Percentiles rank a stretch among this genome's conserved stretches.
Conservation (phyloP, 225 moss, liverwort and hornwort species). For the Takakia lepidozioides region DNA sequence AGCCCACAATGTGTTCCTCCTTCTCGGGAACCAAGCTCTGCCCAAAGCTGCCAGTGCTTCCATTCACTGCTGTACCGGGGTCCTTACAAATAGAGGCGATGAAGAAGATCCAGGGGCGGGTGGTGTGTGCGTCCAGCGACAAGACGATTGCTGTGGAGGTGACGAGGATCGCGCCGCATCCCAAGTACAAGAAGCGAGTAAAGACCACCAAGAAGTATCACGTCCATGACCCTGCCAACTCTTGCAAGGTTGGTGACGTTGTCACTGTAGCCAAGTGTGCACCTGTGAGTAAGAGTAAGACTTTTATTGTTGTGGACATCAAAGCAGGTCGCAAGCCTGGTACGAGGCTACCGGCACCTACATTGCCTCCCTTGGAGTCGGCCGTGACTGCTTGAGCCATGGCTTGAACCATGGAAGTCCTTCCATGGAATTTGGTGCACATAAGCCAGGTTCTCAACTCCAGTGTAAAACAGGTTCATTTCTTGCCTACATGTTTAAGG, state of each 20-base stretch:
- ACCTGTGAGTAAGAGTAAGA: conserved; percentile 85
- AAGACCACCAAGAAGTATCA: conserved; percentile 71
- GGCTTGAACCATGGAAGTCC: too few relatives aligned
- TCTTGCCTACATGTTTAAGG: too few relatives aligned
- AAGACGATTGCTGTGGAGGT: conserved; percentile 92
- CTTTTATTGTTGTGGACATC: conserved; percentile 57
- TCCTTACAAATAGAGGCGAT: conserved; percentile 59
- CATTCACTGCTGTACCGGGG: conserved; percentile 1
- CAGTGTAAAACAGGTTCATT: too few relatives aligned
- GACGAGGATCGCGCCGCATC: conserved; percentile 48
- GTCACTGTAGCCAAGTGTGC: conserved; percentile 71
- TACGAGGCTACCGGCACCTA: conserved; percentile 18
- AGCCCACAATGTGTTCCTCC: conserved; percentile 13
- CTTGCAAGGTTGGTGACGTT: conserved; percentile 70
- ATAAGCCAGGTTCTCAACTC: too few relatives aligned
- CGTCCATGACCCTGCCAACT: conserved; percentile 85
- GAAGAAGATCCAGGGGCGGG: conserved; percentile 91
- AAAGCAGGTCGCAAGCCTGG: conserved; percentile 27
- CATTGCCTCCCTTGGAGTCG: conserved; percentile 31
- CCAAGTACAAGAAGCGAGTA: conserved; percentile 84
- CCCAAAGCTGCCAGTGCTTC: not conserved
- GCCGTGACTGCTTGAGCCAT: too few relatives aligned
- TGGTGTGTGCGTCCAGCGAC: conserved; percentile 55
- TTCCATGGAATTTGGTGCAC: too few relatives aligned
- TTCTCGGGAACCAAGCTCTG: conserved; percentile 29